These are phyloP conservation scores for Coemansia sp. DNA, from an alignment of 192 early-diverging fungal species.

Conservation along the genomic window DNA sequence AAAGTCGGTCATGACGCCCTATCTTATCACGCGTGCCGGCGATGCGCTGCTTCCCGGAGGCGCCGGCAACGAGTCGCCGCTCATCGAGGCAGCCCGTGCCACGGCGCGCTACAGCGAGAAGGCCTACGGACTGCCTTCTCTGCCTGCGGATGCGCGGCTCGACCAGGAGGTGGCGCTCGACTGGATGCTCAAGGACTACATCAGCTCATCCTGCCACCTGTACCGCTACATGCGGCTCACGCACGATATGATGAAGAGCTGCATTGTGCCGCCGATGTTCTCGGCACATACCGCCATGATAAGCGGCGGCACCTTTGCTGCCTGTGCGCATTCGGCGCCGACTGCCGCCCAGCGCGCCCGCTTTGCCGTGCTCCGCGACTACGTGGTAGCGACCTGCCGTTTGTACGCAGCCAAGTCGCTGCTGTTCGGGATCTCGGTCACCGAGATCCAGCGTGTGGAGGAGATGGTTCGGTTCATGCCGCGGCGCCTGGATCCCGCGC, in stretches of 20 bases:
- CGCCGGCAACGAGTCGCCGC: conserved; percentile 4
- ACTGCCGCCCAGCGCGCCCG: conserved; percentile 11
- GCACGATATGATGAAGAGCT: conserved; percentile 11
- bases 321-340: conserved; percentile 37
- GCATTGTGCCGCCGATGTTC: conserved; percentile 41
- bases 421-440: conserved; percentile 19
- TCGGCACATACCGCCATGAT: conserved; percentile 38
- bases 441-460: conserved; percentile 33
- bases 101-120: conserved; percentile 4
- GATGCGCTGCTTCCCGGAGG: neutral
- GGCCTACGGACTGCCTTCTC: neutral
- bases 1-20: conserved; percentile 38
- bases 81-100: neutral
- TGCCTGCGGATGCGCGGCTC: conserved; percentile 1
- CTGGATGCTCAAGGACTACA: conserved; percentile 28
- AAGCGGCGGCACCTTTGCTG: conserved; percentile 41
- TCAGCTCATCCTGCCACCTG: conserved; percentile 15
- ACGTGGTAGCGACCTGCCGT: neutral
- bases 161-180: conserved; percentile 9
- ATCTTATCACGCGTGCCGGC: conserved; percentile 28
- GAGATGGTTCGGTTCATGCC: conserved; percentile 43
- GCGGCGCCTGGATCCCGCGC: conserved; percentile 14
- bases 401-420: conserved; percentile 15
- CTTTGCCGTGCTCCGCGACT: conserved; percentile 3
- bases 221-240: conserved; percentile 21